Percentiles rank a stretch among this genome's conserved stretches.
These are phyloP conservation scores for Monosporascus sp. DNA, from an alignment of 2,329 filamentous ascomycete species.

Conservation along the genomic window DNA sequence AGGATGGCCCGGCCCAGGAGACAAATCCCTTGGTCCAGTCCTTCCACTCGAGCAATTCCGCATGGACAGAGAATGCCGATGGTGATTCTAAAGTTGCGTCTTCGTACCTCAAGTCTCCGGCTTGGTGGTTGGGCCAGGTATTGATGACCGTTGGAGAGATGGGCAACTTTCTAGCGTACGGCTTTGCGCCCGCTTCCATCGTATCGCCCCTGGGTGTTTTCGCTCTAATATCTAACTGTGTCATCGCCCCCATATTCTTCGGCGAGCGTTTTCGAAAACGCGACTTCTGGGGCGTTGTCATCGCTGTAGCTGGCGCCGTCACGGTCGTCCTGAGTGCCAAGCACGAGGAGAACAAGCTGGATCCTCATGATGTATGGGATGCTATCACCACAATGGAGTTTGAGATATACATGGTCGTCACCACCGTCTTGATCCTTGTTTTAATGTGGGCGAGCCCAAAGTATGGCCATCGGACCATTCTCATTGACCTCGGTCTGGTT, in stretches of 20 bases:
- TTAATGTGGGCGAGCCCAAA: conserved; percentile 78
- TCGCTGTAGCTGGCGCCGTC: conserved; percentile 82
- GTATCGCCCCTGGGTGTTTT: conserved; percentile 97
- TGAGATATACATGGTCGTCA: conserved; percentile 81
- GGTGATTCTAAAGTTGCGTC: conserved; percentile 41
- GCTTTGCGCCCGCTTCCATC: conserved; percentile 94
- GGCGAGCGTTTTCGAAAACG: conserved; percentile 82
- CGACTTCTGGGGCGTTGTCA: conserved; percentile 82
- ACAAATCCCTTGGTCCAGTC: conserved; percentile 48
- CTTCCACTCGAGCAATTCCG: conserved; percentile 39
- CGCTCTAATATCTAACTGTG: conserved; percentile 89
- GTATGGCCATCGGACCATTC: conserved; percentile 79
- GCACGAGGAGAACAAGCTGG: conserved; percentile 82
- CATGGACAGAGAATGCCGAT: conserved; percentile 30
- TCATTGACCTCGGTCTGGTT: conserved; percentile 90
- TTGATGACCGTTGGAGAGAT: conserved; percentile 90
- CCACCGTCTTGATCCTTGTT: conserved; percentile 63
- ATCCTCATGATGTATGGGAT: conserved; percentile 82
- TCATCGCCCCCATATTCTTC: conserved; percentile 91
- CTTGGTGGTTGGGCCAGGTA: conserved; percentile 93
- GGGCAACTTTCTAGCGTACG: conserved; percentile 95
- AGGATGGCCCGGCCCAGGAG: conserved; percentile 31
- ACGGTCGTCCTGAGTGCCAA: conserved; percentile 90
- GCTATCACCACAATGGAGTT: conserved; percentile 87
- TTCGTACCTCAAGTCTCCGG: conserved; percentile 82